Evolutionary conservation across 495 filamentous ascomycete species (phyloP).

Genomic region (Tricharina praecox): DNA sequence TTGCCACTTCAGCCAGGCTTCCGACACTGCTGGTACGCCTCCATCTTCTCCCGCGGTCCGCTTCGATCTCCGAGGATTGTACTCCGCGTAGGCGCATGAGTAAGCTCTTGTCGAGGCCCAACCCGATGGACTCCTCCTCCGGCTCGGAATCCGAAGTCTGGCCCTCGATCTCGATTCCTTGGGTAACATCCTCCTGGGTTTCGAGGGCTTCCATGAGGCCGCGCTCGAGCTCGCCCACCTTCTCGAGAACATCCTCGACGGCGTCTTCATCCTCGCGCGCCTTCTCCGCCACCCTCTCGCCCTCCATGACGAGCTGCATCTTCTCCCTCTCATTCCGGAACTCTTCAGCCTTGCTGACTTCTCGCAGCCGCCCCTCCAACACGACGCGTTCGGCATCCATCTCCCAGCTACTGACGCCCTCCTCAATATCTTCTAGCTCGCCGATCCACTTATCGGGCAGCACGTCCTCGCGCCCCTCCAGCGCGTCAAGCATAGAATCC

Average conservation of each 20-base stretch:
- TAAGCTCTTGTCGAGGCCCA: conserved; percentile 6
- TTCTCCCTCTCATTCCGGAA: conserved; percentile 15
- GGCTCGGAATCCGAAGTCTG: background rate
- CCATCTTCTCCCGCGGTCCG: conserved; percentile 1
- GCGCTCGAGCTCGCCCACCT: conserved; percentile 21
- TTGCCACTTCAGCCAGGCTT: background rate
- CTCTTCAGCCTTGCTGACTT: conserved; percentile 14
- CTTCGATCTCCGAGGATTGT: conserved; percentile 2
- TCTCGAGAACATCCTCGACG: conserved; percentile 21
- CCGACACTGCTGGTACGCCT: conserved; percentile 1
- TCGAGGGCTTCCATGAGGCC: conserved; percentile 20
- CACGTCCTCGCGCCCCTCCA: conserved; percentile 69
- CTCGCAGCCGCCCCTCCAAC: conserved; percentile 20
- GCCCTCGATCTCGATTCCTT: conserved; percentile 19
- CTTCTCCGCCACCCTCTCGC: conserved; percentile 16
- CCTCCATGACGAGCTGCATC: conserved; percentile 17
- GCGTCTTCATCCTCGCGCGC: conserved; percentile 16
- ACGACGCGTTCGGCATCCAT: conserved; percentile 25
- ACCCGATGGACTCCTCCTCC: background rate
- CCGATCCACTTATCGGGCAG: conserved; percentile 80
- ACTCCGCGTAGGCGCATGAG: conserved; percentile 4
- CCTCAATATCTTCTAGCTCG: conserved; percentile 61
- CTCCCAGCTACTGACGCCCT: conserved; percentile 63
- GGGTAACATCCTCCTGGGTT: conserved; percentile 18
- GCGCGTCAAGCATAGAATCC: conserved; percentile 65